Percentiles rank a stretch among this genome's conserved stretches.
These are phyloP conservation scores for Lachnellula occidentalis DNA, from an alignment of 2,329 filamentous ascomycete species.

Conservation along the genomic window DNA sequence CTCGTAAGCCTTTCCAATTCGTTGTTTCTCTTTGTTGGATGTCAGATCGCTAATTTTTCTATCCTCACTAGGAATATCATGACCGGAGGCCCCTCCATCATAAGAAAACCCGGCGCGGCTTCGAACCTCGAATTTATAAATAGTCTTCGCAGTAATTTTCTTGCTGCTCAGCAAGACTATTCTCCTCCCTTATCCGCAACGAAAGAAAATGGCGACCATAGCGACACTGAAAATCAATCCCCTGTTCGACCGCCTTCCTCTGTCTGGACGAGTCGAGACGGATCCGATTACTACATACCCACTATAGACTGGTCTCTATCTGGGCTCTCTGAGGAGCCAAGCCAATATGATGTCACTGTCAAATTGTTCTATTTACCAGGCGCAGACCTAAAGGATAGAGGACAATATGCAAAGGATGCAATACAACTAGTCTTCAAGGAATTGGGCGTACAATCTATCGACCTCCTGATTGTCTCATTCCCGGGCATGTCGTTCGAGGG, in stretches of 20 bases:
- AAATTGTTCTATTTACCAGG: conserved; percentile 90
- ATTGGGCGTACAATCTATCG: conserved; percentile 67
- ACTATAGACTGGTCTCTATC: conserved; percentile 66
- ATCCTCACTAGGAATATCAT: conserved; percentile 35
- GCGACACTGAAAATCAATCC: conserved; percentile 25
- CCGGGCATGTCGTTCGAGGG: conserved; percentile 91
- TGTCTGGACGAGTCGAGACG: conserved; percentile 65
- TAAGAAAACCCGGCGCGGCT: conserved; percentile 69
- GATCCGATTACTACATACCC: conserved; percentile 66
- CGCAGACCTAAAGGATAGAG: conserved; percentile 58
- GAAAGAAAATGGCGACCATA: conserved; percentile 31
- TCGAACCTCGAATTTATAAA: conserved; percentile 93
- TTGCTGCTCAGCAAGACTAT: conserved; percentile 64
- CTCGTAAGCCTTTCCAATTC: conserved; percentile 52
- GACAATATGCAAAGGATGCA: conserved; percentile 69
- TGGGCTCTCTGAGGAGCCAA: conserved; percentile 72
- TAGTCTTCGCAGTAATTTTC: conserved; percentile 78
- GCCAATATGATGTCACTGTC: conserved; percentile 88
- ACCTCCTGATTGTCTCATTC: conserved; percentile 89
- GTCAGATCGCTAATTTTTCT: conserved; percentile 7
- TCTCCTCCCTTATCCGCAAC: conserved; percentile 33
- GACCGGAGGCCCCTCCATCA: conserved; percentile 78
- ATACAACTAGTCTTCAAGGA: conserved; percentile 75
- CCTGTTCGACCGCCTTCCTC: conserved; percentile 27
- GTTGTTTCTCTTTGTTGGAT: conserved; percentile 3